These are phyloP conservation scores for Eimeria zaria DNA, from an alignment of 169 alveolate species.

Conservation along the genomic window DNA sequence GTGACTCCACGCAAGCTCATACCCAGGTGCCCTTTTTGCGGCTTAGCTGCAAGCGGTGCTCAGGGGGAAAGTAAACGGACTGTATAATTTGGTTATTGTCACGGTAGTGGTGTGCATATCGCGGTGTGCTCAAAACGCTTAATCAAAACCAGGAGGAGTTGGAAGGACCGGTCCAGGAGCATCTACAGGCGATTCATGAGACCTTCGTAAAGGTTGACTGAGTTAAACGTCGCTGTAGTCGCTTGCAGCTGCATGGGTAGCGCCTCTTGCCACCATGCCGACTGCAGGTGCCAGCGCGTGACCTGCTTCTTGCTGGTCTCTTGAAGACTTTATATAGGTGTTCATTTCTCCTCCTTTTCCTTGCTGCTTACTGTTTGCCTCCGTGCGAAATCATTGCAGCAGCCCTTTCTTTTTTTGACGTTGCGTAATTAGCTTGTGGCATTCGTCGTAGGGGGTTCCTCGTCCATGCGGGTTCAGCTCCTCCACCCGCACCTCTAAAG, in stretches of 20 bases:
- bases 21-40: constrained; percentile 17
- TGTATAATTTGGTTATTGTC: constrained; percentile 2
- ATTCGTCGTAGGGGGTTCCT: constrained; percentile 25
- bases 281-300: constrained; percentile 18
- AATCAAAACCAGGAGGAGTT: constrained; percentile 17
- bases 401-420: not conserved
- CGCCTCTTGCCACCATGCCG: constrained; percentile 57
- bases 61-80: not conserved
- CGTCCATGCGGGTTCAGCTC: constrained; percentile 69
- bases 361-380: not conserved
- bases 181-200: not conserved
- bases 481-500: not conserved
- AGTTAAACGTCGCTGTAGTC: not conserved
- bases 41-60: not conserved
- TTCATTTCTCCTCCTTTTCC: not conserved
- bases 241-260: constrained; percentile 56
- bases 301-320: constrained; percentile 43
- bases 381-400: not conserved
- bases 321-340: not conserved
- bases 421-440: constrained; percentile 23
- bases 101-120: not conserved
- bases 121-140: constrained; percentile 6
- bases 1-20: constrained; percentile 10
- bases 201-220: not conserved
- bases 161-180: constrained; percentile 23